Evolutionary conservation across 202 grass and related monocot species (phyloP), one percentile per base, ranked within the genome.

Genomic region (Carex arenaria): DNA sequence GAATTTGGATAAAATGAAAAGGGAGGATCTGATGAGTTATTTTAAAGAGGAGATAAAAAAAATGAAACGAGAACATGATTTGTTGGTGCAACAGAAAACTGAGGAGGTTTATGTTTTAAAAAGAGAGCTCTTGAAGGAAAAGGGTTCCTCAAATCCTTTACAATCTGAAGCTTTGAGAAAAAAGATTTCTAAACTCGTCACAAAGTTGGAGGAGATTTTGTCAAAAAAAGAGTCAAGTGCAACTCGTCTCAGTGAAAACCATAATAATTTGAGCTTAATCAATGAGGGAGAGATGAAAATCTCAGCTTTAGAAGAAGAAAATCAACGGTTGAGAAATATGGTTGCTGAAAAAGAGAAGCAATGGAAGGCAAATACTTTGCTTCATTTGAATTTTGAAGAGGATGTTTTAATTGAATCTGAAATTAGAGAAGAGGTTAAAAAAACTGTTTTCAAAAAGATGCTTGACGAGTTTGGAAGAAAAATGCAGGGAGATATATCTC

Each of bases 11-110:
- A 14, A 61, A 66, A 90, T 87, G 88, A 84, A 67, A 72, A 90
- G 63, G 17, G 80, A 90, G 75, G 88, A 90, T 61, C 57, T 86
- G 31, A 79, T 87, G 42, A 54, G 54, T 76, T 84, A 86, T 84
- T 90, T 86, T 36, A 90, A 90, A 85, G 85, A 67, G 63, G 84
- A 90, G 72, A 90, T 90, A 64, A 76, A 20, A 14, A 86, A 84
- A 69, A 87, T 90, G 88, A 90, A 83, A 36, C 82, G 84, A 76
- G 65, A 78, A 38, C 88, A 90, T 84, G 88, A 90, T 53, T 56
- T 17, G 43, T 67, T 83, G 18, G 74, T 90, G 85, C 81, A 90
- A 61, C 73, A 86, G 32, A 86, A 81, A 54, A 90, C 84, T 59
- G 88, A 90, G 56, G 80, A 90, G 8, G 64, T 90, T 54, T 90